Evolutionary conservation across 441 rosid genomes (phyloP).

Genomic region (Flueggea neowawraea): DNA sequence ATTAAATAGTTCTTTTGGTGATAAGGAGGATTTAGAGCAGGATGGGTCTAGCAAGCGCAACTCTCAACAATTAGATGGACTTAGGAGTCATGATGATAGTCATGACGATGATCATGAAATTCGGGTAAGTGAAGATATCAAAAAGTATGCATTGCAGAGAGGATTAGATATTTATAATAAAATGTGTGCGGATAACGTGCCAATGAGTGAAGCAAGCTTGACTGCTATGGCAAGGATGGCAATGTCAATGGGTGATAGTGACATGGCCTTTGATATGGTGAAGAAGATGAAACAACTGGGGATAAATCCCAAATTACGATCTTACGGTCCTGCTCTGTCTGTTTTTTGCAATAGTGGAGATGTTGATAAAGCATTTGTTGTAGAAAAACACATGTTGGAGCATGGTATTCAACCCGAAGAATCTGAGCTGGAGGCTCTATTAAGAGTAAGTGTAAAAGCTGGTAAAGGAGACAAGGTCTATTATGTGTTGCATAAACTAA

Average conservation of each 20-base stretch:
- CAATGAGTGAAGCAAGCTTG: slow-evolving; percentile 55
- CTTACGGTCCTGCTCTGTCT: slow-evolving; percentile 62
- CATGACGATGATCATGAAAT: slow-evolving; percentile 21
- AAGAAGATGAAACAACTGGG: slow-evolving; percentile 52
- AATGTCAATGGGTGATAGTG: slow-evolving; percentile 53
- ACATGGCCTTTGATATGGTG: slow-evolving; percentile 64
- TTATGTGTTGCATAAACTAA: slow-evolving; percentile 54
- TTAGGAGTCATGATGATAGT: neutral
- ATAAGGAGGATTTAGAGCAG: slow-evolving; percentile 12
- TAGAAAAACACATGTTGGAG: slow-evolving; percentile 64
- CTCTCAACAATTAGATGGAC: slow-evolving; percentile 14
- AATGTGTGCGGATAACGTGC: slow-evolving; percentile 44
- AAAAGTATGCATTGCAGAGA: slow-evolving; percentile 44
- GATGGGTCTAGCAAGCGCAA: slow-evolving; percentile 10
- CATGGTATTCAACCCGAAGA: slow-evolving; percentile 61
- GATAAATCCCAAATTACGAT: slow-evolving; percentile 55
- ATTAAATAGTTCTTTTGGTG: slow-evolving; percentile 8
- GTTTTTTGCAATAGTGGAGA: slow-evolving; percentile 40
- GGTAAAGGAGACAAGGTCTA: slow-evolving; percentile 60
- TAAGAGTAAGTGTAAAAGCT: slow-evolving; percentile 41
- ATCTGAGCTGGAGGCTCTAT: slow-evolving; percentile 58
- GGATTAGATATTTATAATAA: slow-evolving; percentile 55
- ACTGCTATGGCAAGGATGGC: slow-evolving; percentile 74
- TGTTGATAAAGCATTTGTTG: slow-evolving; percentile 46
- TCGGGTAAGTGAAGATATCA: slow-evolving; percentile 39